phyloP scores from a whole-genome alignment of 331 rosid species.

The Arachis monticola region DNA sequence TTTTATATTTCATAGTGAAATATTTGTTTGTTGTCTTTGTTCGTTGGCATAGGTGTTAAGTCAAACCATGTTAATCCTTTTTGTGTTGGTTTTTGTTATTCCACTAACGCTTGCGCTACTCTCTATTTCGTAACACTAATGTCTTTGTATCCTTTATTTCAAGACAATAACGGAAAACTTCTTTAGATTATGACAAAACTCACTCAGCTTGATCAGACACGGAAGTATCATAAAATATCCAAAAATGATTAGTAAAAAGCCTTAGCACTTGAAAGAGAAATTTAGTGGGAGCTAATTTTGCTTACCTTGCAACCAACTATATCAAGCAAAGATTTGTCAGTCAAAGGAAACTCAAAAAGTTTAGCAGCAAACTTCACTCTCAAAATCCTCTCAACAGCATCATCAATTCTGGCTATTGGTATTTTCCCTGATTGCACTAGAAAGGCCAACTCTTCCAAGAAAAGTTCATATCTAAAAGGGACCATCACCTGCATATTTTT shows the following conservation, averaged over 20 bases:
- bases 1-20: too few species aligned
- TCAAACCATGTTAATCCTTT: too few species aligned
- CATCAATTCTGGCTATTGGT: constrained; percentile 68
- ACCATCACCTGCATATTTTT: constrained; percentile 71
- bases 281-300: neutral
- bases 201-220: constrained; percentile 18
- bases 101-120: too few species aligned
- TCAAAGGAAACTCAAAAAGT: constrained; percentile 68
- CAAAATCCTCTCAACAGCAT: constrained; percentile 74
- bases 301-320: constrained; percentile 75
- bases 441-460: constrained; percentile 54
- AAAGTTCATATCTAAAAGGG: constrained; percentile 55
- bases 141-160: too few species aligned
- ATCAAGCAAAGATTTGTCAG: constrained; percentile 64
- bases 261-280: neutral
- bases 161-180: too few species aligned
- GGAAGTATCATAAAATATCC: neutral
- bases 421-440: constrained; percentile 69
- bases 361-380: constrained; percentile 77
- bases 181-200: neutral
- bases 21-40: too few species aligned
- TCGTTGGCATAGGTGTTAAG: too few species aligned
- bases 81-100: too few species aligned
- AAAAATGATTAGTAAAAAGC: constrained; percentile 5
- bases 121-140: too few species aligned